Evolutionary conservation across 495 filamentous ascomycete genomes (phyloP).

Genomic region (Elasticomyces elasticus): DNA sequence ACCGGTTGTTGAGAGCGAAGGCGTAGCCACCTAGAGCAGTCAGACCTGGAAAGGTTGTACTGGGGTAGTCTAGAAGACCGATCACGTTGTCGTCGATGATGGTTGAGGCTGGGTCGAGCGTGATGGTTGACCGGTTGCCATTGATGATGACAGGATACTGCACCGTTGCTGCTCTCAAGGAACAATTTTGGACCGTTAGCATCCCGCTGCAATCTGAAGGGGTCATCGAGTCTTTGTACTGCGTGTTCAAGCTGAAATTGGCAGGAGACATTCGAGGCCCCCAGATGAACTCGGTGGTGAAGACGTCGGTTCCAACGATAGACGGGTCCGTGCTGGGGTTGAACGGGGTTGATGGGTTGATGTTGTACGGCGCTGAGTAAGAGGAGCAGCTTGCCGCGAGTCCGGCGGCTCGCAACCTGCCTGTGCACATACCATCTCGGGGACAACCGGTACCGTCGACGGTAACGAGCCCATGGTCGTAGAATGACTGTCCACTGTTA

Average conservation of each 20-base stretch:
- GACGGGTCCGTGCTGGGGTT: not conserved
- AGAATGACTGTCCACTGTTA: not conserved
- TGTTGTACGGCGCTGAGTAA: not conserved
- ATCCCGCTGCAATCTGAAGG: not conserved
- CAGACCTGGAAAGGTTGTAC: not conserved
- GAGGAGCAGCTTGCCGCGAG: not conserved
- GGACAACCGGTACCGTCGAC: not conserved
- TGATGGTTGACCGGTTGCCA: not conserved
- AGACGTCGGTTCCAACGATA: not conserved
- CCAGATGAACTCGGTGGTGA: not conserved
- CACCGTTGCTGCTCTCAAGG: not conserved
- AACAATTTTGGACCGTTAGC: not conserved
- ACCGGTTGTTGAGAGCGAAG: not conserved
- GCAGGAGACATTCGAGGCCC: not conserved
- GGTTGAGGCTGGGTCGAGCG: not conserved
- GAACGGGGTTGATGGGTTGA: not conserved
- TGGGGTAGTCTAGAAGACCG: not conserved
- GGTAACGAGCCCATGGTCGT: not conserved
- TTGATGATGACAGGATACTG: not conserved
- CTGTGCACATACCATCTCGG: not conserved
- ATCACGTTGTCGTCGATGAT: not conserved
- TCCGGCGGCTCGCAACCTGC: not conserved
- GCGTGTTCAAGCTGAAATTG: not conserved
- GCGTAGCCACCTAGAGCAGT: not conserved
- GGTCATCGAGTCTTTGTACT: not conserved